Percentiles rank a stretch among this genome's conserved stretches.
Evolutionary conservation across 2,329 filamentous ascomycete genomes (phyloP).

Genomic region (Fusarium musae): DNA sequence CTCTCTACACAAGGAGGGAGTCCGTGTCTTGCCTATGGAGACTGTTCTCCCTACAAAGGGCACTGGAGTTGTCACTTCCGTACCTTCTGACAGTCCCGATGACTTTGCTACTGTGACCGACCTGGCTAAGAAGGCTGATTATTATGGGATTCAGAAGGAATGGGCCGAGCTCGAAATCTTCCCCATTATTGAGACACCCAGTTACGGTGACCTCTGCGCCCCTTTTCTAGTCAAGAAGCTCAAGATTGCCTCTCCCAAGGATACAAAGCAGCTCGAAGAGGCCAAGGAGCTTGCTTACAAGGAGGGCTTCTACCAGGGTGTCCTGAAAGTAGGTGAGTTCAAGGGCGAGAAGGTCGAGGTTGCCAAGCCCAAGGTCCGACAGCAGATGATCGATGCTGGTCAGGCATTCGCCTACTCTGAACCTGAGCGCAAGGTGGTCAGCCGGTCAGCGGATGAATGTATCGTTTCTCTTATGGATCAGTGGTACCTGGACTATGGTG

Average conservation of each 20-base stretch:
- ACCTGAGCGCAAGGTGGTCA: constrained; percentile 89
- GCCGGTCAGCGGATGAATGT: constrained; percentile 90
- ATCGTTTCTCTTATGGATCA: constrained; percentile 94
- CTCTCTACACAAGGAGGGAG: constrained; percentile 82
- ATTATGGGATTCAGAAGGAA: constrained; percentile 95
- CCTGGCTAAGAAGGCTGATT: constrained; percentile 93
- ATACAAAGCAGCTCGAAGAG: constrained; percentile 86
- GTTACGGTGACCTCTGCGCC: constrained; percentile 86
- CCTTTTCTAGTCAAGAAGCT: constrained; percentile 87
- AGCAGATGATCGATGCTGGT: constrained; percentile 78
- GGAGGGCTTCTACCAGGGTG: constrained; percentile 96
- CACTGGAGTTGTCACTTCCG: constrained; percentile 94
- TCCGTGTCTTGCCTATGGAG: constrained; percentile 95
- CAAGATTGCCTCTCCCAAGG: constrained; percentile 97
- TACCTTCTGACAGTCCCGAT: constrained; percentile 93
- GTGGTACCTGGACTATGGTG: constrained; percentile 98
- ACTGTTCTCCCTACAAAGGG: constrained; percentile 92
- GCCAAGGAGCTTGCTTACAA: constrained; percentile 98
- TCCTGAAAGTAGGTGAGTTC: constrained; percentile 87
- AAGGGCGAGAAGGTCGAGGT: constrained; percentile 86
- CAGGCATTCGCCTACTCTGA: constrained; percentile 93
- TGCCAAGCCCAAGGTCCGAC: constrained; percentile 86
- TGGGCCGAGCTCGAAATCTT: constrained; percentile 93
- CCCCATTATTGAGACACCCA: constrained; percentile 89
- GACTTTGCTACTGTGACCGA: constrained; percentile 92